phyloP scores from a whole-genome alignment of 768 basidiomycete genomes.

The Xerocomellus dryophilus region DNA sequence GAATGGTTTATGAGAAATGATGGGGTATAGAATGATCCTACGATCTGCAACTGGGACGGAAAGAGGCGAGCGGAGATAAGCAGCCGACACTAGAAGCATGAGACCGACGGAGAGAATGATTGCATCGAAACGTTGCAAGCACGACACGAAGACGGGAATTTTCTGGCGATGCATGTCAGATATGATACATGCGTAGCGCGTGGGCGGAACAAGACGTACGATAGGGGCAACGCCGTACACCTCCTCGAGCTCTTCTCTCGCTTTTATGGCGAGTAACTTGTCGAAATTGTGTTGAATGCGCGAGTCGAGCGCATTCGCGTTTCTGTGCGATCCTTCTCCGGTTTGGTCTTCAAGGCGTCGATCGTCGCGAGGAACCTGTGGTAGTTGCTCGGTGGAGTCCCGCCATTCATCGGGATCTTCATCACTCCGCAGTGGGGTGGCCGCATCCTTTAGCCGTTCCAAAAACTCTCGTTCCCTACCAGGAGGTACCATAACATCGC shows the following conservation, averaged over 20 bases:
- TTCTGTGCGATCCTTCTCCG: background rate
- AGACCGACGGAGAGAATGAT: slow-evolving; percentile 68
- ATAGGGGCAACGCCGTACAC: slow-evolving; percentile 79
- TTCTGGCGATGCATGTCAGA: slow-evolving; percentile 39
- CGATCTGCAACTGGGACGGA: slow-evolving; percentile 29
- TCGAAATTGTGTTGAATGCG: slow-evolving; percentile 68
- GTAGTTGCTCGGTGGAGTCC: slow-evolving; percentile 5
- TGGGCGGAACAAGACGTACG: slow-evolving; percentile 42
- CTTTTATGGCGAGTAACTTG: slow-evolving; percentile 57
- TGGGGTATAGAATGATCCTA: slow-evolving; percentile 13
- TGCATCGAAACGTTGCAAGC: slow-evolving; percentile 72
- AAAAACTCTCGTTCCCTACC: slow-evolving; percentile 41
- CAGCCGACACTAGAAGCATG: slow-evolving; percentile 48
- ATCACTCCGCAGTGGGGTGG: slow-evolving; percentile 7
- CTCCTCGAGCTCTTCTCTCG: slow-evolving; percentile 72
- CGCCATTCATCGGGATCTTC: slow-evolving; percentile 11
- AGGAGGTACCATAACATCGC: slow-evolving; percentile 58
- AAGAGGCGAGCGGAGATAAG: slow-evolving; percentile 57
- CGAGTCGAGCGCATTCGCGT: slow-evolving; percentile 21
- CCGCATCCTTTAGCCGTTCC: slow-evolving; percentile 24
- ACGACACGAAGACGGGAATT: slow-evolving; percentile 77
- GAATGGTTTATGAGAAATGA: slow-evolving; percentile 35
- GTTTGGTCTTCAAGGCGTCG: slow-evolving; percentile 21
- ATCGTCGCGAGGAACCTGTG: slow-evolving; percentile 14
- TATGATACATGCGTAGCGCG: background rate